Percentiles rank a stretch among this genome's conserved stretches.
Evolutionary conservation across 2,329 filamentous ascomycete species (phyloP).

Genomic region (Nothomitra cinnamomea): DNA sequence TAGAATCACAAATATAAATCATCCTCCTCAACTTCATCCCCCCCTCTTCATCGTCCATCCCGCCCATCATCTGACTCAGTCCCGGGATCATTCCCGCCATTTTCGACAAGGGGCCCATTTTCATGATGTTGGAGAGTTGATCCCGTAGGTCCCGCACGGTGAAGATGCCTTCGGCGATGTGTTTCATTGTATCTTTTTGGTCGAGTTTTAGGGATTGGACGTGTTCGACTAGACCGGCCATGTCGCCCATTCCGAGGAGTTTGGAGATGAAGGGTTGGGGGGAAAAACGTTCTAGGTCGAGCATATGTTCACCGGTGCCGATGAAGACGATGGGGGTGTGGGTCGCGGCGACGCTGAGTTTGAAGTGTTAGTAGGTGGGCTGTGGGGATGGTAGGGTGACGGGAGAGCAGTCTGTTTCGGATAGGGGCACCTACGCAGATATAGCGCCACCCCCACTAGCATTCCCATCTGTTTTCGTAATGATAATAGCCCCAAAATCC

Average conservation of each 20-base stretch:
- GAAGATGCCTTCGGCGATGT: slow-evolving; percentile 93
- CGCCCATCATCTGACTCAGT: slow-evolving; percentile 81
- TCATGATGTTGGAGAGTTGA: slow-evolving; percentile 96
- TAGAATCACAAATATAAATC: slow-evolving; percentile 97
- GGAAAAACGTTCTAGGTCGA: slow-evolving; percentile 84
- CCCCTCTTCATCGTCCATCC: slow-evolving; percentile 96
- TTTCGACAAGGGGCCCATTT: slow-evolving; percentile 94
- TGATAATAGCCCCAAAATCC: slow-evolving; percentile 95
- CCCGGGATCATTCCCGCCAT: slow-evolving; percentile 99
- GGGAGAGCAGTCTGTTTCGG: too few species aligned
- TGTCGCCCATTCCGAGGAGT: slow-evolving; percentile 91
- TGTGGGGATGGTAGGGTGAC: too few species aligned
- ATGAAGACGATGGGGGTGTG: slow-evolving; percentile 96
- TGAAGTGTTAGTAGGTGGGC: too few species aligned
- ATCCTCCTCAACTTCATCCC: slow-evolving; percentile 84
- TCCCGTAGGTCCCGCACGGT: slow-evolving; percentile 87
- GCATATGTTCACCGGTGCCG: slow-evolving; percentile 91
- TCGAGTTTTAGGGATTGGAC: slow-evolving; percentile 90
- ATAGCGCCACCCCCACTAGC: slow-evolving; percentile 94
- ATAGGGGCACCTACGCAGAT: slow-evolving; percentile 41
- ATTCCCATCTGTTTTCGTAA: slow-evolving; percentile 95
- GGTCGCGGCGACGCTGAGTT: slow-evolving; percentile 58
- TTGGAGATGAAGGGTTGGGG: slow-evolving; percentile 90
- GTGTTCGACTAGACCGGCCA: slow-evolving; percentile 87
- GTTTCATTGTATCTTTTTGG: slow-evolving; percentile 98